Percentiles rank a stretch among this genome's conserved stretches.
These are phyloP conservation scores for Leccinellum rugosiceps DNA, from an alignment of 768 basidiomycete genomes.

Conservation along the genomic window DNA sequence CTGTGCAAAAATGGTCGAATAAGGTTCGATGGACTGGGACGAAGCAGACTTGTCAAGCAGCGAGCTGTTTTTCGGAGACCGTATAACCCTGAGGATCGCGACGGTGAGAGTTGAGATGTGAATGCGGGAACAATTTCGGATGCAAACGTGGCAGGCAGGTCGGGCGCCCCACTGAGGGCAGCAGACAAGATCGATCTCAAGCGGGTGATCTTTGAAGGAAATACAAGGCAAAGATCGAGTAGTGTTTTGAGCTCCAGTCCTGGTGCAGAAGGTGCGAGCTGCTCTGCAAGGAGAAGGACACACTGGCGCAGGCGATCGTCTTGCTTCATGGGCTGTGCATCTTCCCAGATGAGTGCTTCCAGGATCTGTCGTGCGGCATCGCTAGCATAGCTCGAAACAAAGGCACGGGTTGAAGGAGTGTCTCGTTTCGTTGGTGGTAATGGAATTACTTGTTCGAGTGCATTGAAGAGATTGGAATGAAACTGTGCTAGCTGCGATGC, in stretches of 20 bases:
- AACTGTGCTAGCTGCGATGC: conserved; percentile 51
- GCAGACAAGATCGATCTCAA: conserved; percentile 43
- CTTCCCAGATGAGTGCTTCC: conserved; percentile 58
- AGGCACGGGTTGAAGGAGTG: conserved; percentile 42
- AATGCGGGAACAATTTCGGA: conserved; percentile 57
- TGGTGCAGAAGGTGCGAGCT: conserved; percentile 38
- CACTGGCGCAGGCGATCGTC: conserved; percentile 47
- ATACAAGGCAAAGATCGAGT: conserved; percentile 61
- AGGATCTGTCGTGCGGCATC: conserved; percentile 53
- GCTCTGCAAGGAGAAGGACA: conserved; percentile 56
- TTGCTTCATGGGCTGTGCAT: conserved; percentile 24
- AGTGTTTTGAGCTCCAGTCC: conserved; percentile 52
- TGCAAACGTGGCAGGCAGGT: conserved; percentile 33
- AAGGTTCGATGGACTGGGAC: conserved; percentile 45
- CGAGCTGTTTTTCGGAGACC: conserved; percentile 61
- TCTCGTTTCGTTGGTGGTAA: conserved; percentile 49
- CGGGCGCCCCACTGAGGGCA: conserved; percentile 34
- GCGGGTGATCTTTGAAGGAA: conserved; percentile 43
- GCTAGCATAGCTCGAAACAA: conserved; percentile 55
- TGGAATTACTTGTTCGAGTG: conserved; percentile 45
- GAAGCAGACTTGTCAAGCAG: conserved; percentile 53
- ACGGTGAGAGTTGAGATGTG: conserved; percentile 43
- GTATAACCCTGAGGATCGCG: conserved; percentile 51
- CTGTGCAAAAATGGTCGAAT: conserved; percentile 50
- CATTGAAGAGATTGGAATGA: conserved; percentile 44